phyloP scores from a whole-genome alignment of 1,284 basidiomycete genomes.

The Cronartium quercuum region DNA sequence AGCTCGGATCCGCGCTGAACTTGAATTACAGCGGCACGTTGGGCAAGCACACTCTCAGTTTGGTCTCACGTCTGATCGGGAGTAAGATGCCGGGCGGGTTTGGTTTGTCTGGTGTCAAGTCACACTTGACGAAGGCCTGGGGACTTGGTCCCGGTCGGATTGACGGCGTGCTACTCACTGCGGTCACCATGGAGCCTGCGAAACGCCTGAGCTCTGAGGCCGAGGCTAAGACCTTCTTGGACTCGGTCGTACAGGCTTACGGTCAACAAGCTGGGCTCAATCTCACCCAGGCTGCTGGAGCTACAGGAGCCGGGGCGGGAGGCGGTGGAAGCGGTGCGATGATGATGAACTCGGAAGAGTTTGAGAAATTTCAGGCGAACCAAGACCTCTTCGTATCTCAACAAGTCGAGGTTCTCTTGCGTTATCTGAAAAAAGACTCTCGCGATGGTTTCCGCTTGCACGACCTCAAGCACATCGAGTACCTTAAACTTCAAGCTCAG shows the following conservation, averaged over 20 bases:
- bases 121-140: constrained; percentile 81
- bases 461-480: constrained; percentile 73
- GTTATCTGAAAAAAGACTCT: constrained; percentile 87
- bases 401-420: constrained; percentile 93
- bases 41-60: constrained; percentile 85
- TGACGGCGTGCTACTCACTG: constrained; percentile 84
- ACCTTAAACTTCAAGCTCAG: constrained; percentile 68
- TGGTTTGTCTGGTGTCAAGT: constrained; percentile 87
- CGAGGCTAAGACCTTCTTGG: constrained; percentile 90
- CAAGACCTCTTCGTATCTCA: constrained; percentile 86
- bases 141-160: constrained; percentile 81
- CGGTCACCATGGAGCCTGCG: constrained; percentile 81
- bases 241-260: constrained; percentile 73
- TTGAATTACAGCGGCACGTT: constrained; percentile 74
- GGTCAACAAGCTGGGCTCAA: constrained; percentile 80
- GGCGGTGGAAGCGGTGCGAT: constrained; percentile 55
- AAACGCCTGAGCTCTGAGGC: constrained; percentile 86
- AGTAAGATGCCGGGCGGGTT: constrained; percentile 98
- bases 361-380: constrained; percentile 87
- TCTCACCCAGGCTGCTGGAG: constrained; percentile 56
- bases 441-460: constrained; percentile 81
- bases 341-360: constrained; percentile 94
- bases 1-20: constrained; percentile 77
- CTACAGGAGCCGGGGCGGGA: constrained; percentile 58
- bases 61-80: constrained; percentile 84